Conservation (phyloP, 257 asterid genomes). For the Asclepias syriaca region DNA sequence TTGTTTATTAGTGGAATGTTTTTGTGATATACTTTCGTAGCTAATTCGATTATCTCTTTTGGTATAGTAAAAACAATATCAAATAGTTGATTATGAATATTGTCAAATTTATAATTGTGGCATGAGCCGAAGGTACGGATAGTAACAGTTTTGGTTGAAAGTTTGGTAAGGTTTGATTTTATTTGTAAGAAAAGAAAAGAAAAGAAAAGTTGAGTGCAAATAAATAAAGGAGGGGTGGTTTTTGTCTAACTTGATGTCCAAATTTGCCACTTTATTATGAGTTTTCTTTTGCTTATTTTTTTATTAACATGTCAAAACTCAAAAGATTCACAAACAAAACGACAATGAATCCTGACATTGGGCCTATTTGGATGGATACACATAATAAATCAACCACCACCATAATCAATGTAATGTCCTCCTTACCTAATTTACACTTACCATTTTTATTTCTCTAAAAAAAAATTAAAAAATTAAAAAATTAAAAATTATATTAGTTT, state of each 20-base stretch:
- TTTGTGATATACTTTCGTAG: too few species aligned
- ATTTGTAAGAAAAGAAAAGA: not conserved
- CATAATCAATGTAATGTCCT: not conserved
- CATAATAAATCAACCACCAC: not conserved
- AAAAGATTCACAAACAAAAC: conserved; percentile 7
- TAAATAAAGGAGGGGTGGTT: not conserved
- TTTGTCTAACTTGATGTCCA: conserved; percentile 17
- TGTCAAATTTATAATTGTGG: too few species aligned
- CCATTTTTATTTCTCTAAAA: too few species aligned
- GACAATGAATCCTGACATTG: not conserved
- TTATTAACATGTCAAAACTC: not conserved
- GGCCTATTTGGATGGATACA: not conserved
- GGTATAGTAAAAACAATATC: too few species aligned
- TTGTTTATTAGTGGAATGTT: too few species aligned
- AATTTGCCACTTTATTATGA: not conserved
- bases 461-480: too few species aligned
- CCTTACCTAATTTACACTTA: not conserved
- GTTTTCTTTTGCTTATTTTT: not conserved
- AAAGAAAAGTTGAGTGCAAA: not conserved
- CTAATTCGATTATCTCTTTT: too few species aligned
- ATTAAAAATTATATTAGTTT: too few species aligned
- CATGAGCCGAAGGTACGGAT: too few species aligned
- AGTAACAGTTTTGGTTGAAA: too few species aligned
- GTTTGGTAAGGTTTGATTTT: too few species aligned
- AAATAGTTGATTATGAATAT: too few species aligned